These are phyloP conservation scores for Phtheirospermum japonicum DNA, from an alignment of 257 asterid genomes.

Conservation along the genomic window DNA sequence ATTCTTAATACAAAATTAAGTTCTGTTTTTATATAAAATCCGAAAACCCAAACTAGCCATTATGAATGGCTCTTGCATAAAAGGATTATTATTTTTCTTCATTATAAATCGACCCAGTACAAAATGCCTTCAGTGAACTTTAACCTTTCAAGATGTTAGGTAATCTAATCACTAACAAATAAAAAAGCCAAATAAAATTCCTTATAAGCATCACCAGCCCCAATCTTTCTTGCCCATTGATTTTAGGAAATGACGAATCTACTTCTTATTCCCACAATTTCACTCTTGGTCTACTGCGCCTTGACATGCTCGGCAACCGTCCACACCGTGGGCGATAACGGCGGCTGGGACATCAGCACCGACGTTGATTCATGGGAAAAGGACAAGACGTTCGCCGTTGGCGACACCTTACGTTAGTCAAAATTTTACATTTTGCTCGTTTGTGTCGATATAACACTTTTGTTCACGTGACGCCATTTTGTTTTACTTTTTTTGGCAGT, in stretches of 20 bases:
- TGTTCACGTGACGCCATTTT: too few relatives aligned
- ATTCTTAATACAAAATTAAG: too few relatives aligned
- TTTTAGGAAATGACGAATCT: conserved; percentile 43
- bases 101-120: too few relatives aligned
- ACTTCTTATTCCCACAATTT: conserved; percentile 22
- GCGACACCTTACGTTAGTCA: conserved; percentile 63
- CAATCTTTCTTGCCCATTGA: not conserved
- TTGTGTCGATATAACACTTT: too few relatives aligned
- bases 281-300: conserved; percentile 26
- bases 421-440: not conserved
- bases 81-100: too few relatives aligned
- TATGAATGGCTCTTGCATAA: not conserved
- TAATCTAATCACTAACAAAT: conserved; percentile 40
- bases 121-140: not conserved
- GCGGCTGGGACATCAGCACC: conserved; percentile 95
- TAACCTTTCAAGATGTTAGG: conserved; percentile 35
- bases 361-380: conserved; percentile 65
- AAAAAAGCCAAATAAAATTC: not conserved
- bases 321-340: conserved; percentile 60
- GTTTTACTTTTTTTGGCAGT: conserved; percentile 35
- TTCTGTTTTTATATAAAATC: not conserved
- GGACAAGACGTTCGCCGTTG: conserved; percentile 50
- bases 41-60: too few relatives aligned
- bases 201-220: conserved; percentile 5
- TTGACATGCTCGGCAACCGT: conserved; percentile 47